phyloP scores from a whole-genome alignment of 2,329 filamentous ascomycete species.

The Aspergillus pseudoglaucus region DNA sequence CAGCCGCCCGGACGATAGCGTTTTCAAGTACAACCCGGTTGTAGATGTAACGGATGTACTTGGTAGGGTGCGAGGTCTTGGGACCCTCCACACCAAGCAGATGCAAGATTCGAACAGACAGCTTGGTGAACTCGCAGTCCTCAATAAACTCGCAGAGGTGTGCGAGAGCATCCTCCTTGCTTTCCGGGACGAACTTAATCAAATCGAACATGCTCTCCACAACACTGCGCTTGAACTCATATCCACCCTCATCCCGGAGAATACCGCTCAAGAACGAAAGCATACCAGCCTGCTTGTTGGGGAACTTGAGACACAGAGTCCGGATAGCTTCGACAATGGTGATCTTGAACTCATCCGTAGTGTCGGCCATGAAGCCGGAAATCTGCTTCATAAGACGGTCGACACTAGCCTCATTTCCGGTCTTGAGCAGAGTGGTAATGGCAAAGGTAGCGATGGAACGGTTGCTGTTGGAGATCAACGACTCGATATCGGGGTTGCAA shows the following conservation, averaged over 20 bases:
- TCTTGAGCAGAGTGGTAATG: slow-evolving; percentile 96
- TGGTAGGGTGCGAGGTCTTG: slow-evolving; percentile 90
- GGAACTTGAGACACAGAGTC: slow-evolving; percentile 94
- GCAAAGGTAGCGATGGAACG: slow-evolving; percentile 97
- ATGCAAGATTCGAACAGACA: slow-evolving; percentile 91
- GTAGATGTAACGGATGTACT: slow-evolving; percentile 99
- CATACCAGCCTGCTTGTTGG: slow-evolving; percentile 96
- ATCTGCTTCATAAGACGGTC: slow-evolving; percentile 99
- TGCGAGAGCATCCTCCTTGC: slow-evolving; percentile 69
- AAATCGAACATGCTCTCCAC: slow-evolving; percentile 99
- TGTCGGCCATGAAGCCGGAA: slow-evolving; percentile 95
- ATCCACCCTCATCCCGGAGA: slow-evolving; percentile 90
- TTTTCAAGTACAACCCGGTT: slow-evolving; percentile 97
- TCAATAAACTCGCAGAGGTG: slow-evolving; percentile 99
- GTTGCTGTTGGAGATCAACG: slow-evolving; percentile 93
- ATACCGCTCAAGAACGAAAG: slow-evolving; percentile 96
- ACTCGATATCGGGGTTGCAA: slow-evolving; percentile 96
- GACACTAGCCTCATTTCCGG: slow-evolving; percentile 93
- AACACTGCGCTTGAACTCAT: slow-evolving; percentile 95
- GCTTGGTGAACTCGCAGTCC: slow-evolving; percentile 97
- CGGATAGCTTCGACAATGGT: slow-evolving; percentile 99
- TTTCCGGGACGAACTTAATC: slow-evolving; percentile 96
- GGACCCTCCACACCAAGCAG: slow-evolving; percentile 90
- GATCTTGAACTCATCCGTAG: slow-evolving; percentile 99
- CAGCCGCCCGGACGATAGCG: slow-evolving; percentile 87